Percentiles rank a stretch among this genome's conserved stretches.
These are phyloP conservation scores for Salix dunnii DNA, from an alignment of 345 rosid genomes.

Conservation along the genomic window DNA sequence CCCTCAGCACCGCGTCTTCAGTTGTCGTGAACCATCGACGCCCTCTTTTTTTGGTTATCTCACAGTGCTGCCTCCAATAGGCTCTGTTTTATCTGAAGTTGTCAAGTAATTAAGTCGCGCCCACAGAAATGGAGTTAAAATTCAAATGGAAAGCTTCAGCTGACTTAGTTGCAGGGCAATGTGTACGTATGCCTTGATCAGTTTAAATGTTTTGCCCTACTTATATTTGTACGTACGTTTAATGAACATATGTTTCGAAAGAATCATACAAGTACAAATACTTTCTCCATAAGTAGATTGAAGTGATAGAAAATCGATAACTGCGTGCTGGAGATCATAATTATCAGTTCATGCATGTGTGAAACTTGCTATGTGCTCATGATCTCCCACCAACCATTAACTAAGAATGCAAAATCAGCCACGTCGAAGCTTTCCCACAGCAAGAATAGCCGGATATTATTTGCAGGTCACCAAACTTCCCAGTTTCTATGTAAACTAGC, in stretches of 20 bases:
- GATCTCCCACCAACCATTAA: constrained; percentile 7
- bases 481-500: neutral
- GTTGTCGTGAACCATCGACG: neutral
- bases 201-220: neutral
- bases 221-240: neutral
- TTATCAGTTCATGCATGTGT: neutral
- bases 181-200: neutral
- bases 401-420: constrained; percentile 7
- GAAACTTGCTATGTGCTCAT: constrained; percentile 19
- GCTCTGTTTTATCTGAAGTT: neutral
- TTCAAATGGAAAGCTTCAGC: neutral
- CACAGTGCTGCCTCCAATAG: neutral
- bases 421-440: constrained; percentile 7
- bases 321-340: neutral
- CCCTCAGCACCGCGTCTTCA: neutral
- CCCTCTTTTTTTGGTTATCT: neutral
- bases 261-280: neutral
- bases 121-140: neutral
- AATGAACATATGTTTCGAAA: neutral
- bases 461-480: neutral
- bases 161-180: constrained; percentile 1
- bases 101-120: neutral
- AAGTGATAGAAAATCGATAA: constrained; percentile 12
- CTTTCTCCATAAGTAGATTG: constrained; percentile 20
- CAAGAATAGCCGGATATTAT: neutral